Evolutionary conservation across 345 rosid genomes (phyloP), one percentile per base, ranked within the genome.

Genomic region (Populus alba): DNA sequence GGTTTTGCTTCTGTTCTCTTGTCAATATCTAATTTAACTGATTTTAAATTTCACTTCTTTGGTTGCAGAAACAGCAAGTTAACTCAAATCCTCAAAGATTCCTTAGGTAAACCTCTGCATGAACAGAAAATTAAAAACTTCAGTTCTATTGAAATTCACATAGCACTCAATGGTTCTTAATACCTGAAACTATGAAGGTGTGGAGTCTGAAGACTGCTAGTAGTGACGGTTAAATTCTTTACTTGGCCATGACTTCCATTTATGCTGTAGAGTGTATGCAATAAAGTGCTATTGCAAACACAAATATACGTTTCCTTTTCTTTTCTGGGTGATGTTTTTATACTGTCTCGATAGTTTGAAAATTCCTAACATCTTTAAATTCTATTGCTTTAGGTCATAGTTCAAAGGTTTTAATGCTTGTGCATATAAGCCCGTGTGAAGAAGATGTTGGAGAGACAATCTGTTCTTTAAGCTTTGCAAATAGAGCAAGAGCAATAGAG

Each of bases 1-100:
- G 68, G 53, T 75, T 71, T 82, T 74, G 70, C 82, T 73, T 79
- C 35, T 71, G 72, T 74, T 53, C 25, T 70, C 38, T 31, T 70
- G 27, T 39, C 23, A 31, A 12, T 43, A 15, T 75, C 62, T 16
- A 17, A 31, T 63, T 63, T 67, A 41, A 20, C 68, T 65, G 55
- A 49, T 43, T 33, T 27, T 53, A 45, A 35, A 27, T 71, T 76
- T 65, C 2, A 37, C 25, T 68, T 76, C 77, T 68, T 77, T 79
- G 78, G 73, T 84, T 91, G 94, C 99, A 95, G 98, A 87, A 95
- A 95, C 80, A 91, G 97, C 92, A 95, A 95, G 91, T 84, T 95
- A 71, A 93, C 99, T 80, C 99, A 95, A 83, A 92, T 95, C 80
- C 98, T 93, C 82, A 91, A 88, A 88, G 99, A 95, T 88, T 95